Conservation (phyloP, 345 rosid genomes). For the Toxicodendron radicans region DNA sequence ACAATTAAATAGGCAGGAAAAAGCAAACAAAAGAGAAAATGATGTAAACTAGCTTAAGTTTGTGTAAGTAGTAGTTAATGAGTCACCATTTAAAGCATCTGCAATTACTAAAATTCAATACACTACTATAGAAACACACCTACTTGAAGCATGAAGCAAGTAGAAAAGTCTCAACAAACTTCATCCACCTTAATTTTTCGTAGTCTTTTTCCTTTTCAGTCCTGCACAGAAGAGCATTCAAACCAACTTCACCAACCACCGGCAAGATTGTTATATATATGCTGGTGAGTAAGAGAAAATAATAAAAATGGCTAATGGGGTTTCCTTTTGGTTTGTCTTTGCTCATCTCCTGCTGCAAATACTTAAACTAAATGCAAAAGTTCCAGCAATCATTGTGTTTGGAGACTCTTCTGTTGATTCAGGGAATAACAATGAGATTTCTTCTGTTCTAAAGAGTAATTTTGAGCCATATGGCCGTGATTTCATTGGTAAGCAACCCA, state of each 20-base stretch:
- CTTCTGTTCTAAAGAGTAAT: slow-evolving; percentile 68
- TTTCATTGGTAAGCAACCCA: slow-evolving; percentile 56
- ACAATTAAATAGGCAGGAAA: neutral
- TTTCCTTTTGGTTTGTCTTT: slow-evolving; percentile 23
- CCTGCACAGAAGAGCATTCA: slow-evolving; percentile 24
- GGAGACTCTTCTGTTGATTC: slow-evolving; percentile 81
- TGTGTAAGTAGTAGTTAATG: neutral
- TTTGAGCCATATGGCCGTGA: slow-evolving; percentile 81
- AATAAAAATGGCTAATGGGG: slow-evolving; percentile 35
- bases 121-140: neutral
- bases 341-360: slow-evolving; percentile 35
- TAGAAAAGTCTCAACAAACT: slow-evolving; percentile 33
- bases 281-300: neutral
- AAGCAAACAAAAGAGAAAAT: neutral
- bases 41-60: neutral
- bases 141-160: slow-evolving; percentile 10
- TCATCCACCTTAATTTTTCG: slow-evolving; percentile 12
- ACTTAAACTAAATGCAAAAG: slow-evolving; percentile 32
- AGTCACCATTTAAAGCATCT: neutral
- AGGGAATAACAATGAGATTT: slow-evolving; percentile 77
- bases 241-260: slow-evolving; percentile 37
- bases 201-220: slow-evolving; percentile 5
- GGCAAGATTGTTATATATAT: slow-evolving; percentile 2
- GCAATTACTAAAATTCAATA: neutral
- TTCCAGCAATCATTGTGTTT: slow-evolving; percentile 68